Base-by-base conservation (phyloP, 305 asterid species). In the Fraxinus angustifolia region DNA sequence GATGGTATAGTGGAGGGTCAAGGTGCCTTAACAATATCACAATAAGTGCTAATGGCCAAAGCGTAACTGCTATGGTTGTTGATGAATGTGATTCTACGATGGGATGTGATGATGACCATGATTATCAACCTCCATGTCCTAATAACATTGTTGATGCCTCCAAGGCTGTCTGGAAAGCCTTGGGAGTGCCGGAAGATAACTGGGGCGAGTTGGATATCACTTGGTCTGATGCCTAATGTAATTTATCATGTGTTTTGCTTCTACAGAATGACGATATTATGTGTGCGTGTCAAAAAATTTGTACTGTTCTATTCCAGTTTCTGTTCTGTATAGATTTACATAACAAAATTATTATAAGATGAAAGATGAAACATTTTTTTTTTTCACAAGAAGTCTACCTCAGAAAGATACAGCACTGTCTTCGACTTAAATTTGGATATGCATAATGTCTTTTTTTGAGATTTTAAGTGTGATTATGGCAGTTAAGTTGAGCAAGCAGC, bases 131-230 rank as follows among this genome's bases (percentile, higher is more conserved):
- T 3, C 84, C 84, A 23, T 85, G 88, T 11, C 78, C 78, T 0
- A 75, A 73, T 68, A 80, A 83, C 81, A 86, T 83, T 19, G 83
- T 83, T 50, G 88, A 83, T 78, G 88, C 83, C 11, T 86, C 88
- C 8, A 80, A 83, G 76, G 83, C 85, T 30, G 88, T 86, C 31
- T 78, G 87, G 85, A 50, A 67, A 26, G 86, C 86, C 60, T 83
- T 82, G 34, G 81, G 83, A 19, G 76, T 83, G 16, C 86, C 84
- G 0, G 85, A 82, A 17, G 81, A 80, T 60, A 60, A 70, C 10
- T 81, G 81, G 82, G 85, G 87, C 1, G 81, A 78, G 4, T 17
- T 73, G 79, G 72, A 68, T 8, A 79, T 84, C 1, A 70, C 81
- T 26, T 85, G 87, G 83, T 74, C 87, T 10, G 83, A 75, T 75